These are phyloP conservation scores for Penicillium cataractarum DNA, from an alignment of 495 filamentous ascomycete species.

Conservation along the genomic window DNA sequence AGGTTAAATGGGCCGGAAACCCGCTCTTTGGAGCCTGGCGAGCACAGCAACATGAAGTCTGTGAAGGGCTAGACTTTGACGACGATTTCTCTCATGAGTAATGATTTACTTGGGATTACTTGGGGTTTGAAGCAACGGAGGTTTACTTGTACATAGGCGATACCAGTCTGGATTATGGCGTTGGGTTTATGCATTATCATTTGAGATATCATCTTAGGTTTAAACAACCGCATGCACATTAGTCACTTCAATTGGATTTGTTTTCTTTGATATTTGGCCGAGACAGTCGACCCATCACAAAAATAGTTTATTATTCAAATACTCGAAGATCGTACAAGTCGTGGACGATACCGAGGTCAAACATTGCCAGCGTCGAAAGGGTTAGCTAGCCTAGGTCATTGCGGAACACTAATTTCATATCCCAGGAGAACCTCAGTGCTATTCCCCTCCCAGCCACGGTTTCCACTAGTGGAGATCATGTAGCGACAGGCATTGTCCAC, in stretches of 20 bases:
- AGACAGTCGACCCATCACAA: background rate
- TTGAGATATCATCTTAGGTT: background rate
- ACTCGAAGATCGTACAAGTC: conserved; percentile 11
- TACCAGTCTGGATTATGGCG: conserved; percentile 17
- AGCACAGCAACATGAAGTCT: conserved; percentile 41
- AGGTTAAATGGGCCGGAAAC: conserved; percentile 39
- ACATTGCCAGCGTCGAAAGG: background rate
- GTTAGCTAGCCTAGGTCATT: conserved; percentile 20
- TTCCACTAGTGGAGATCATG: conserved; percentile 89
- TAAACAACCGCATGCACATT: background rate
- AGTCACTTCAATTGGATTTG: background rate
- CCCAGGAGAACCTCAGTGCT: conserved; percentile 90
- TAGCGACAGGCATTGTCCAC: conserved; percentile 86
- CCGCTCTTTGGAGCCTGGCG: conserved; percentile 47
- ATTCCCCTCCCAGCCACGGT: conserved; percentile 93
- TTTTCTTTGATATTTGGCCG: background rate
- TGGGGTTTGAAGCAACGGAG: conserved; percentile 13
- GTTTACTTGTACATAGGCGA: conserved; percentile 6
- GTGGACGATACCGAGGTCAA: conserved; percentile 6
- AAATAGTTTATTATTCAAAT: conserved; percentile 2
- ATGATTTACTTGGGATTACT: conserved; percentile 25
- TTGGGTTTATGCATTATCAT: conserved; percentile 6
- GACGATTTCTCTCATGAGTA: conserved; percentile 24
- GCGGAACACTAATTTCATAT: conserved; percentile 78
- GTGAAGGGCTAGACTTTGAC: conserved; percentile 43